Evolutionary conservation across 2,329 filamentous ascomycete species (phyloP).

Genomic region (Dactylellina sp.): DNA sequence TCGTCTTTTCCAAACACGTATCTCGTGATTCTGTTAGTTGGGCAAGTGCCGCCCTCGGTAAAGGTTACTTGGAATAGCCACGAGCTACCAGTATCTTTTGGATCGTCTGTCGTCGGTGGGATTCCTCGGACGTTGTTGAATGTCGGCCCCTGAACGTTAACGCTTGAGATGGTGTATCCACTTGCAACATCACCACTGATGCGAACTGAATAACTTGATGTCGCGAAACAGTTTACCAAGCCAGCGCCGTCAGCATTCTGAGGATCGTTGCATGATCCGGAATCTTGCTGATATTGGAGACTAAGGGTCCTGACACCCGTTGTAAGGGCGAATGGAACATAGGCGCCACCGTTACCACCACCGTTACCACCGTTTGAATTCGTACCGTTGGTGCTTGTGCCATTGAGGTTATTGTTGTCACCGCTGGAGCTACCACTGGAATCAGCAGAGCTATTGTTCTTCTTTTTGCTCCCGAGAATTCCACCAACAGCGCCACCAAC

Average conservation of each 20-base stretch:
- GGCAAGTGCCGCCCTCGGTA: constrained; percentile 23
- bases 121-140: constrained; percentile 44
- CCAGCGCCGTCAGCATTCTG: constrained; percentile 13
- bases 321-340: constrained; percentile 35
- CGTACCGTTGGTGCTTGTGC: constrained; percentile 2
- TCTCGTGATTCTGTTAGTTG: constrained; percentile 34
- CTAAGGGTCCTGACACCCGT: constrained; percentile 36
- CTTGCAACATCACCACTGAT: constrained; percentile 22
- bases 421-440: too few relatives aligned
- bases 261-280: constrained; percentile 49
- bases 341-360: constrained; percentile 8
- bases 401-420: background rate
- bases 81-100: constrained; percentile 10
- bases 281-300: constrained; percentile 24
- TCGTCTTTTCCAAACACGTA: constrained; percentile 35
- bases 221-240: constrained; percentile 27
- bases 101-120: constrained; percentile 33
- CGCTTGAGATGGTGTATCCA: constrained; percentile 49
- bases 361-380: constrained; percentile 10
- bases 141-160: constrained; percentile 31
- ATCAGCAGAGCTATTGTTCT: constrained; percentile 5
- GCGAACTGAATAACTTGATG: constrained; percentile 28
- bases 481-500: constrained; percentile 43
- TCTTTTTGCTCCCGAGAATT: constrained; percentile 37
- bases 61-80: constrained; percentile 43